Evolutionary conservation across 805 yeast species (phyloP).

Genomic region (Metschnikowia amazonensis): DNA sequence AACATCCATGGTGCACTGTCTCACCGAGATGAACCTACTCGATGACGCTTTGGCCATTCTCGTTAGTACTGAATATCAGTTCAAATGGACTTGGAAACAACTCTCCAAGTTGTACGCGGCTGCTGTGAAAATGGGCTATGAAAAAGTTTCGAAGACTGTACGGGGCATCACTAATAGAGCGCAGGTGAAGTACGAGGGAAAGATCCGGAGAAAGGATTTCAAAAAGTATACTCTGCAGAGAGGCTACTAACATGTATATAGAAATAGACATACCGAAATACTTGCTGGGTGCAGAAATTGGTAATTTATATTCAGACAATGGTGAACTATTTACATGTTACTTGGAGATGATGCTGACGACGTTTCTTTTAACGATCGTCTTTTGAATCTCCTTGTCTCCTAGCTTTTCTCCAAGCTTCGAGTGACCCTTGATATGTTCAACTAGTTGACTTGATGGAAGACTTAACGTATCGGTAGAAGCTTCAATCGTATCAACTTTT

Average conservation of each 20-base stretch:
- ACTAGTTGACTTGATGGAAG: conserved; percentile 42
- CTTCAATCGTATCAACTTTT: conserved; percentile 46
- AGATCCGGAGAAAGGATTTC: conserved; percentile 34
- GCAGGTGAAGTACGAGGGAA: conserved; percentile 36
- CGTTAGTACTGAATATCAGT: conserved; percentile 60
- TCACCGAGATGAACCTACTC: conserved; percentile 51
- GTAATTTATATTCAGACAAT: background rate
- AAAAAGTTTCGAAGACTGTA: conserved; percentile 26
- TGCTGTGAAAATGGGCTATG: conserved; percentile 32
- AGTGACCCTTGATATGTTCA: conserved; percentile 32
- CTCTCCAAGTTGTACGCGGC: conserved; percentile 28
- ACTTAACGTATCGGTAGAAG: conserved; percentile 39
- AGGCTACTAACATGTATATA: conserved; percentile 25
- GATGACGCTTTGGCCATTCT: conserved; percentile 71
- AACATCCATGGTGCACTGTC: conserved; percentile 56
- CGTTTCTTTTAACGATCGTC: conserved; percentile 50
- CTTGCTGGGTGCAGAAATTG: no score
- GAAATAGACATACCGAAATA: background rate
- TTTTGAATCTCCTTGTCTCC: conserved; percentile 43
- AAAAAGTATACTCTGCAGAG: conserved; percentile 30
- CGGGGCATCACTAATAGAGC: conserved; percentile 35
- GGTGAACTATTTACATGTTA: conserved; percentile 6
- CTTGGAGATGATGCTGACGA: conserved; percentile 39
- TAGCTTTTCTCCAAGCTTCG: conserved; percentile 29
- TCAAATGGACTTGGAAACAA: conserved; percentile 59